phyloP scores from a whole-genome alignment of 106 monocot genomes.

The Dendrobium chrysotoxum region DNA sequence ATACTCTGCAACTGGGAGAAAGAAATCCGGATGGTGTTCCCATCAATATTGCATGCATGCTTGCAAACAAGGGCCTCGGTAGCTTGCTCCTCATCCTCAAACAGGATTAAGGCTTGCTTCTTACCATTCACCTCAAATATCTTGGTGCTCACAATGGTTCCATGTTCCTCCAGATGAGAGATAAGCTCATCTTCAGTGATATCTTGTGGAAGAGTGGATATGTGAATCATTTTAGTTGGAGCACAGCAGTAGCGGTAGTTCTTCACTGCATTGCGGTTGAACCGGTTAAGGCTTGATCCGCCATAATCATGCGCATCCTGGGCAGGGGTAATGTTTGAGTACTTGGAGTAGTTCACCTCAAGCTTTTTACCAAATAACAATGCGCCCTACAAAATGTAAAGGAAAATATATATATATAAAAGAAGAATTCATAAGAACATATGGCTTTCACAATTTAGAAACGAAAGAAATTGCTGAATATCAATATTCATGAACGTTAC shows the following conservation, averaged over 20 bases:
- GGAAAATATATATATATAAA: too few species aligned
- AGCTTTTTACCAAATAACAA: conserved; percentile 66
- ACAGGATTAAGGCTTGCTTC: conserved; percentile 51
- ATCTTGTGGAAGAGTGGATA: conserved; percentile 47
- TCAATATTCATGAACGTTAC: too few species aligned
- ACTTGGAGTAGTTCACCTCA: conserved; percentile 91
- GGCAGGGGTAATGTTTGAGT: conserved; percentile 63
- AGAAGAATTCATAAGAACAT: not conserved
- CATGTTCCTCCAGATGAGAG: conserved; percentile 48
- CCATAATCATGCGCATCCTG: conserved; percentile 68
- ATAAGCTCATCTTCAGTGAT: conserved; percentile 47
- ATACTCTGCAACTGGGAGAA: conserved; percentile 67
- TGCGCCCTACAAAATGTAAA: conserved; percentile 36
- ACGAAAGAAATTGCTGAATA: too few species aligned
- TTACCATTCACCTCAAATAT: conserved; percentile 56
- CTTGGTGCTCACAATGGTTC: conserved; percentile 39
- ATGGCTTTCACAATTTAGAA: not conserved
- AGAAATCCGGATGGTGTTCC: conserved; percentile 45
- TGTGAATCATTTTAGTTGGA: conserved; percentile 59
- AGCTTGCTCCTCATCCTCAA: conserved; percentile 58
- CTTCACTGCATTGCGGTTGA: conserved; percentile 66
- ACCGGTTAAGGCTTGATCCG: conserved; percentile 73
- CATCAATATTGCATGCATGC: conserved; percentile 43
- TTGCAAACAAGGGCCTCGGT: conserved; percentile 63
- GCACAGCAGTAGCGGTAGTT: conserved; percentile 60